phyloP scores from a whole-genome alignment of 768 basidiomycete genomes.

The Clitopilus passeckerianus region DNA sequence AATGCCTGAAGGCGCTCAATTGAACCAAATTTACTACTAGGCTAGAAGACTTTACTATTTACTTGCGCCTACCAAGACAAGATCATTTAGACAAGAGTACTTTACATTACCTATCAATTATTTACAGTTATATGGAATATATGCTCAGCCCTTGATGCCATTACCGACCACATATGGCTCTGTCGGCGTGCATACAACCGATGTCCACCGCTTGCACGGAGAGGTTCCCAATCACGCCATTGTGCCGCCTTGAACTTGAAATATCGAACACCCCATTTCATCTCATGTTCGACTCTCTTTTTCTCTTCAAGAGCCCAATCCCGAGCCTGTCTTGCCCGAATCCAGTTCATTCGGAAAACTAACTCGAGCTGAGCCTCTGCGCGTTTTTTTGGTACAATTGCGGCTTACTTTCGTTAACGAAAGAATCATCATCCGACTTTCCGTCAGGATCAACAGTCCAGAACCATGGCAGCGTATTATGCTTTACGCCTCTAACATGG shows the following conservation, averaged over 20 bases:
- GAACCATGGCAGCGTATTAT: neutral
- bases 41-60: neutral
- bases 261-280: neutral
- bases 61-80: no score
- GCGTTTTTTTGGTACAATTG: no score
- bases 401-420: neutral
- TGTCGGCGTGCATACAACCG: neutral
- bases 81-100: neutral
- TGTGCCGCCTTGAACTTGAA: neutral
- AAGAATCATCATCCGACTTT: neutral
- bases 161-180: neutral
- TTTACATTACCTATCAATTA: neutral
- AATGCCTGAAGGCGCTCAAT: no score
- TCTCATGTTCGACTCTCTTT: neutral
- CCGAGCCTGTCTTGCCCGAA: neutral
- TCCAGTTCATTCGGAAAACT: conserved; percentile 1
- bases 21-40: neutral
- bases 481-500: neutral
- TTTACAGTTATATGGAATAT: neutral
- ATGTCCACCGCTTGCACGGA: neutral
- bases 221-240: neutral
- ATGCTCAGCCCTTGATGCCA: neutral
- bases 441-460: neutral
- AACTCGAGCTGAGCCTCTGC: no score
- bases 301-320: neutral